These are phyloP conservation scores for Stromatinia cepivora DNA, from an alignment of 2,329 filamentous ascomycete genomes.

Conservation along the genomic window DNA sequence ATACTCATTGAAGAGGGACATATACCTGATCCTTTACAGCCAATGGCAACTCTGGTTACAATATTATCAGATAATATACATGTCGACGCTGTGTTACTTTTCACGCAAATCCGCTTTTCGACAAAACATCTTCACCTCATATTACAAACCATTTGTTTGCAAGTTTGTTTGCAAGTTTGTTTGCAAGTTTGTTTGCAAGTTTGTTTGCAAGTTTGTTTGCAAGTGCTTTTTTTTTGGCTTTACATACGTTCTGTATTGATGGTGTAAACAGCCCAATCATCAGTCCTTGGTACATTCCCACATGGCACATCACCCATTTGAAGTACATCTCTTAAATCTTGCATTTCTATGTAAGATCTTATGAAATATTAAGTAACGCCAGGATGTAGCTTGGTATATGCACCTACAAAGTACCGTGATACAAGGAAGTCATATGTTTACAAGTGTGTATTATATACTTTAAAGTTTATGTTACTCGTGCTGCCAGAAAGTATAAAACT, in stretches of 20 bases:
- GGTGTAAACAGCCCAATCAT: too few species aligned
- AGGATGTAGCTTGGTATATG: not conserved
- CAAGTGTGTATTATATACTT: not conserved
- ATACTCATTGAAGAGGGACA: not conserved
- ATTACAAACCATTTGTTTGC: too few species aligned
- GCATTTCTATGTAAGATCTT: not conserved
- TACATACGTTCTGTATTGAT: not conserved
- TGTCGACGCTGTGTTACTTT: not conserved
- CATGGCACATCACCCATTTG: not conserved
- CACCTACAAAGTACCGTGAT: not conserved
- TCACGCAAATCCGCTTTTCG: not conserved
- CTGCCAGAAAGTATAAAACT: too few species aligned
- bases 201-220: not conserved
- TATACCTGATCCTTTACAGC: not conserved
- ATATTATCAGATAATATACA: not conserved
- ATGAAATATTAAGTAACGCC: not conserved
- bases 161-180: not conserved
- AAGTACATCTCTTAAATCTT: not conserved
- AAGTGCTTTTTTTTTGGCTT: not conserved
- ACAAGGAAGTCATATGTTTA: not conserved
- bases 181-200: too few species aligned
- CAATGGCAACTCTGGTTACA: not conserved
- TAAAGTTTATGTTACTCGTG: accelerated
- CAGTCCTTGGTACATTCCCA: not conserved
- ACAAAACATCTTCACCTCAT: too few species aligned